Evolutionary conservation across 306 rosid genomes (phyloP), one percentile per base, ranked within the genome.

Genomic region (Erythrophleum fordii): DNA sequence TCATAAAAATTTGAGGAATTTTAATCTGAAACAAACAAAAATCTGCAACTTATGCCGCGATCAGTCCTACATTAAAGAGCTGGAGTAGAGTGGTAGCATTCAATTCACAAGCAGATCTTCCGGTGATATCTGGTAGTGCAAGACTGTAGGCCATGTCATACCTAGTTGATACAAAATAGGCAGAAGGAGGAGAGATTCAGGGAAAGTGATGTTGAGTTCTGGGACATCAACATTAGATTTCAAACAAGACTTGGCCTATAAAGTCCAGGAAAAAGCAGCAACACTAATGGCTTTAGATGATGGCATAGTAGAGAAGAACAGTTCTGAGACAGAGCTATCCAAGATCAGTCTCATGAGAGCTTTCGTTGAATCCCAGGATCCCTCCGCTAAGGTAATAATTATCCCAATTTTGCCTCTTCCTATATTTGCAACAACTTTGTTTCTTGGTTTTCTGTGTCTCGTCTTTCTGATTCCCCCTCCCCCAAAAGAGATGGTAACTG

Each of bases 341-440:
- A 84, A 75, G 66, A 81, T 87, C 20, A 37, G 55, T 64, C 82
- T 84, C 10, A 49, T 87, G n/a, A 81, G 86, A 42, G 14, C 71
- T 2, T 17, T 35, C 13, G 46, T 87, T 48, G 71, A 87, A 58
- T 0, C 70, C 41, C 69, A 39, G 3, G 75, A 84, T 81, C 82
- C 87, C 62, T 81, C 87, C 28, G 78, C 86, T 18, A 81, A 84
- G 90, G 90, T 86, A 65, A 20, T 26, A 8, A 4, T 7, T 29
- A 9, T 31, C 44, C 25, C 48, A 34, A 64, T 4, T 25, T 11
- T 17, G 5, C n/a, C 17, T 58, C 62, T 2, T 0, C 69, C 59
- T 48, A n/a, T 1, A 3, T 13, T 58, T 59, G 16, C 17, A 0
- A 10, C n/a, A 12, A 7, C 7, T 58, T 26, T 11, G 62, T 56